Conservation (phyloP, 768 basidiomycete genomes). For the Kwoniella europaea region DNA sequence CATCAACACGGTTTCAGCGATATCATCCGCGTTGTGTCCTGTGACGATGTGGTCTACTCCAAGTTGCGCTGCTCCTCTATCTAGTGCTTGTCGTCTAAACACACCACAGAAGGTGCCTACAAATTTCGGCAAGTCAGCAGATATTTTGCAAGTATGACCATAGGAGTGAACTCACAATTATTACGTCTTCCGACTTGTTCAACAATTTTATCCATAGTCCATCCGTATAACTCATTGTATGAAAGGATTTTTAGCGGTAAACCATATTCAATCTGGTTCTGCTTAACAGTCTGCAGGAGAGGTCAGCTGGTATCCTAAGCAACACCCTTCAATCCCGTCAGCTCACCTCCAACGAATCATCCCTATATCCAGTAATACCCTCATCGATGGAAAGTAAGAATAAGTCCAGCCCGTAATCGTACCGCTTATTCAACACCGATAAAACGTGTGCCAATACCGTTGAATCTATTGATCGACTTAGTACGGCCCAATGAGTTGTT, state of each 20-base stretch:
- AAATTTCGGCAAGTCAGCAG: neutral
- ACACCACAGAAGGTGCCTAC: conserved; percentile 92
- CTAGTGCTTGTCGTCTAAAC: conserved; percentile 92
- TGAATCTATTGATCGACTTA: conserved; percentile 69
- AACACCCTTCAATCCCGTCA: neutral
- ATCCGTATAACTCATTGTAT: conserved; percentile 95
- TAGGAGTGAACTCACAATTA: conserved; percentile 67
- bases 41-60: conserved; percentile 97
- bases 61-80: conserved; percentile 86
- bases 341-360: conserved; percentile 89
- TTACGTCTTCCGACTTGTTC: conserved; percentile 94
- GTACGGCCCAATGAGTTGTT: too few relatives aligned
- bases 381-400: conserved; percentile 97
- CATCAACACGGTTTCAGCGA: conserved; percentile 98
- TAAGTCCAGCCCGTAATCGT: conserved; percentile 86
- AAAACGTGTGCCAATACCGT: conserved; percentile 97
- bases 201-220: conserved; percentile 99
- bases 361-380: conserved; percentile 96
- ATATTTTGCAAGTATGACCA: too few relatives aligned
- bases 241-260: conserved; percentile 95
- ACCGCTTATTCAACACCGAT: conserved; percentile 92
- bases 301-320: neutral
- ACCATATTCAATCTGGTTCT: conserved; percentile 92
- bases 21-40: conserved; percentile 98
- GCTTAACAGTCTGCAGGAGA: conserved; percentile 81